phyloP scores from a whole-genome alignment of 306 rosid genomes.

The Vachellia collinsii region DNA sequence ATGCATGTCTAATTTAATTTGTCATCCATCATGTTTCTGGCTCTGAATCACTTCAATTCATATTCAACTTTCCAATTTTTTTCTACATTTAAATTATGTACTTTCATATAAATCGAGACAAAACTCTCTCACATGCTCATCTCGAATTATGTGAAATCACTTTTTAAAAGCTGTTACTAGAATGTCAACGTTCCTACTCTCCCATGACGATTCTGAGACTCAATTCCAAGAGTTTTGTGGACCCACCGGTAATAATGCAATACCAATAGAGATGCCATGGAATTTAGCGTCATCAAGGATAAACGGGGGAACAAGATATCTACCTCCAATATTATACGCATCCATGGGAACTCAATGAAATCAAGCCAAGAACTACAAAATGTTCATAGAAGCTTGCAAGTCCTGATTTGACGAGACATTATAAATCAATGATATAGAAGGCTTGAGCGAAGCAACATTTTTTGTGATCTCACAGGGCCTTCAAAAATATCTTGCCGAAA shows the following conservation, averaged over 20 bases:
- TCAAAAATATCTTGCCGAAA: constrained; percentile 1
- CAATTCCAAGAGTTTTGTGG: neutral
- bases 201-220: neutral
- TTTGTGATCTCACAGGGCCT: constrained; percentile 26
- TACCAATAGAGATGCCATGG: neutral
- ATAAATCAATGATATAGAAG: constrained; percentile 18
- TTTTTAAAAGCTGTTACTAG: too few relatives aligned
- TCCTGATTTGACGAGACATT: constrained; percentile 29
- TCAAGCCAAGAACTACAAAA: constrained; percentile 8
- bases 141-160: too few relatives aligned
- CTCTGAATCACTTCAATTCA: neutral
- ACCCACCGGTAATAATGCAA: neutral
- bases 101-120: too few relatives aligned
- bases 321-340: constrained; percentile 1
- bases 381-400: constrained; percentile 24
- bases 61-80: neutral
- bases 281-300: neutral
- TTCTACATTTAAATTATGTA: too few relatives aligned
- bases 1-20: too few relatives aligned
- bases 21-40: neutral
- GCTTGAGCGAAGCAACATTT: constrained; percentile 35
- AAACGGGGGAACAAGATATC: neutral
- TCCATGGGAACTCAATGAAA: neutral
- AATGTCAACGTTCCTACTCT: neutral
- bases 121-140: too few relatives aligned